Base-by-base conservation (phyloP, 140 eudicot species). In the Senecio squalidus region DNA sequence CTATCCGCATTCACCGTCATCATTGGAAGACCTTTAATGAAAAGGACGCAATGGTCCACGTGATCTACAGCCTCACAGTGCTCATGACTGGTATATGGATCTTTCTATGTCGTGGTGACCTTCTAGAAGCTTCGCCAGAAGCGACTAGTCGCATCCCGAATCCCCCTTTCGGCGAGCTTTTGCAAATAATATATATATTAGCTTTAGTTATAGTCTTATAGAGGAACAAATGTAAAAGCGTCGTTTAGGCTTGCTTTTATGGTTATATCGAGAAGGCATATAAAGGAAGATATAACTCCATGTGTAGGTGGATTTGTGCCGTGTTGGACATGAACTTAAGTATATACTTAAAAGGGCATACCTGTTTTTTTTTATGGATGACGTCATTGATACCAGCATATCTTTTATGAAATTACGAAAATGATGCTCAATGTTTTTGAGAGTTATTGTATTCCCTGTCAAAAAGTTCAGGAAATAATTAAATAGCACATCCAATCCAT, bases 341-440 rank as follows among this genome's bases (percentile, higher is more conserved):
- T 1, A 17, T 29, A 29, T 25, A 54, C 41, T 54, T 29, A 29
- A 16, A n/a, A 29, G 60, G 43, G 15, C 25, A 14, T 2, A 5
- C 21, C 29, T 18, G n/a, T 20, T 56, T 20, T 56, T 24, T 40
- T 9, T 0, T 9, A n/a, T 6, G 8, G 65, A 38, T 4, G 16
- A 39, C 3, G 16, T 8, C 16, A 22, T 15, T 39, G 16, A 25
- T 34, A 39, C 24, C 51, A 38, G 15, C 16, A 58, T 43, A 38
- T 58, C 36, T 24, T 22, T 58, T 36, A 9, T 40, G 39, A 0
- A 7, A 59, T n/a, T 16, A 41, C 40, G 51, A 26, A 59, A 24
- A 59, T 20, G 66, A 59, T 40, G 53, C 26, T 22, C 65, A 58
- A n/a, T 44, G 56, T 27, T 62, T 30, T 56, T 23, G 18, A 30